Base-by-base conservation (phyloP, 2,329 filamentous ascomycete genomes). In the Epichloe hybrida region DNA sequence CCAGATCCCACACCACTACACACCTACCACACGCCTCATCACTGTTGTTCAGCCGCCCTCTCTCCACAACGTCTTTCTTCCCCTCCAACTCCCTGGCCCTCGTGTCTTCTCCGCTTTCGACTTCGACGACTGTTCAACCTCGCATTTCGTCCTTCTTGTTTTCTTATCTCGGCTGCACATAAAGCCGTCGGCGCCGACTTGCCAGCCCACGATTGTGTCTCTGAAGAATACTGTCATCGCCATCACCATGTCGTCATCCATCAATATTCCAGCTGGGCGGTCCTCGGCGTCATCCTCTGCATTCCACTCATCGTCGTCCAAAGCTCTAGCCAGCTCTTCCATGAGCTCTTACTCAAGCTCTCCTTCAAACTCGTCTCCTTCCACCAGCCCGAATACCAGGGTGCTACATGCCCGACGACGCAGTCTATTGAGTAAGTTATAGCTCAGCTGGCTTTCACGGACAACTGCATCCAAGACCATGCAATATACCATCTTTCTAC, bases 181-280 rank as follows among this genome's bases (percentile, higher is more conserved):
- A 21, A n/a, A 5, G 23, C 6, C 47, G 20, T 35, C 17, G 4
- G 7, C 20, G 5, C 13, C 20, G 11, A 12, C 38, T 36, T 27
- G 45, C 38, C 12, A 38, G 20, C 44, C 46, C 21, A 34, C 39
- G 36, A 27, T 46, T 44, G 27, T 37, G 12, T 49, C 38, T 42
- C 34, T 39, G 31, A 31, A 31, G 31, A 31, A 31, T 11, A 31
- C 23, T 36, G 23, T 31, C 27, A 48, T 45, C 50, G 53, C 44
- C 55, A 52, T 59, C 55, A 66, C 55, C 57, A 81, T 84, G 80
- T 82, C 81, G 53, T 81, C 81, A 53, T 84, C 81, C 53, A 87
- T 87, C 68, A 73, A 76, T 56, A 88, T 88, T 58, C 83, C 83
- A 58, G 66, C 66, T 55, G 68, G 60, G 42, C 64, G 64, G 40